Percentiles rank a stretch among this genome's conserved stretches.
Conservation (phyloP, 257 asterid genomes). For the Solanum sparsipilum region DNA sequence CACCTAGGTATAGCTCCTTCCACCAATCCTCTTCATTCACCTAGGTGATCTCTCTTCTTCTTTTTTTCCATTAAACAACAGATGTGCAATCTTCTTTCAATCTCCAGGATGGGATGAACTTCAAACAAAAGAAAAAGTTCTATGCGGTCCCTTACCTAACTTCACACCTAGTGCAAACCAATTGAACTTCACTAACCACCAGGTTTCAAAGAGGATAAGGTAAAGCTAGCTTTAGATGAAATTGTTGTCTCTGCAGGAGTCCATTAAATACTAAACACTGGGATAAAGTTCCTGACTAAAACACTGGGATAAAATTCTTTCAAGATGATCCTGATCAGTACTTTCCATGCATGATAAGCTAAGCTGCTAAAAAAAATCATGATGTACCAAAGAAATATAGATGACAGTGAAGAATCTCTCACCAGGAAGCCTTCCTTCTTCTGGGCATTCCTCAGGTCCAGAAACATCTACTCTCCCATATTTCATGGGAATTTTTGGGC, state of each 20-base stretch:
- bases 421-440: constrained; percentile 99
- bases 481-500: constrained; percentile 93
- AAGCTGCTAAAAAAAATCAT: neutral
- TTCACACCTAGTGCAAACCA: neutral
- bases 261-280: neutral
- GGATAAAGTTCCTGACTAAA: neutral
- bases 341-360: neutral
- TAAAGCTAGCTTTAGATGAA: neutral
- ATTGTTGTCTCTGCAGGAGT: neutral
- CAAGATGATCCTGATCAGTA: neutral
- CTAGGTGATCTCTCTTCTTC: neutral
- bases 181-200: neutral
- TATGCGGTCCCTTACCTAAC: neutral
- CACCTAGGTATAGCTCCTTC: neutral
- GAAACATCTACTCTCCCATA: constrained; percentile 92
- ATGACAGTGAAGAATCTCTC: neutral
- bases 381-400: neutral
- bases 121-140: neutral
- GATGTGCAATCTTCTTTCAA: neutral
- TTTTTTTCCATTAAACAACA: neutral
- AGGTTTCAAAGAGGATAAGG: neutral
- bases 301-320: neutral
- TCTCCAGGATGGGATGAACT: neutral
- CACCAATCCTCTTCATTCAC: neutral
- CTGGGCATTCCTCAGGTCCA: constrained; percentile 83